These are phyloP conservation scores for Starmerella khaoyaiensis DNA, from an alignment of 805 yeast species.

Conservation along the genomic window DNA sequence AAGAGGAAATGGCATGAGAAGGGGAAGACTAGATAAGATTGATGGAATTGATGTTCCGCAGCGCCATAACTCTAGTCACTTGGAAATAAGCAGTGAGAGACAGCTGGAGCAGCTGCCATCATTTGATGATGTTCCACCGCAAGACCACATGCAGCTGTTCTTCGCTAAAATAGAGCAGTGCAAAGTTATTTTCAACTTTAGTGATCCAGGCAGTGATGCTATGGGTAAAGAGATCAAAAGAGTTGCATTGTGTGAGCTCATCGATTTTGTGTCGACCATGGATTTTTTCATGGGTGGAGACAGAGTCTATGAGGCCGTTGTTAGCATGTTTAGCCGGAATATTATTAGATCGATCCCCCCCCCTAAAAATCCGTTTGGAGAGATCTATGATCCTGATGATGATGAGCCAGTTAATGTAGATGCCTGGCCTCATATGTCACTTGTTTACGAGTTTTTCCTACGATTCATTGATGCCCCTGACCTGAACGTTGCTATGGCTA, in stretches of 20 bases:
- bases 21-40: constrained; percentile 39
- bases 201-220: constrained; percentile 82
- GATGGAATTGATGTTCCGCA: constrained; percentile 78
- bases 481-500: constrained; percentile 84
- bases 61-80: constrained; percentile 83
- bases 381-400: constrained; percentile 93
- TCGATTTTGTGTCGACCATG: constrained; percentile 71
- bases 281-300: constrained; percentile 70
- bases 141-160: constrained; percentile 66
- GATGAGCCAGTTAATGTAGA: constrained; percentile 94
- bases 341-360: constrained; percentile 95
- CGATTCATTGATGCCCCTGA: constrained; percentile 90
- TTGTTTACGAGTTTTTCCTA: constrained; percentile 86
- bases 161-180: constrained; percentile 87
- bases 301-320: constrained; percentile 78
- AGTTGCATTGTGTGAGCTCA: constrained; percentile 73
- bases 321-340: constrained; percentile 77
- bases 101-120: constrained; percentile 66
- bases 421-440: constrained; percentile 98
- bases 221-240: constrained; percentile 88
- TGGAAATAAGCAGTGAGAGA: constrained; percentile 60
- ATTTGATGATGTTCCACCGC: constrained; percentile 78
- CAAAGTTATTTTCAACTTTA: constrained; percentile 84
- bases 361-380: constrained; percentile 94
- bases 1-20: constrained; percentile 7